Base-by-base conservation (phyloP, 2,329 filamentous ascomycete genomes). In the Fonsecaea pedrosoi region DNA sequence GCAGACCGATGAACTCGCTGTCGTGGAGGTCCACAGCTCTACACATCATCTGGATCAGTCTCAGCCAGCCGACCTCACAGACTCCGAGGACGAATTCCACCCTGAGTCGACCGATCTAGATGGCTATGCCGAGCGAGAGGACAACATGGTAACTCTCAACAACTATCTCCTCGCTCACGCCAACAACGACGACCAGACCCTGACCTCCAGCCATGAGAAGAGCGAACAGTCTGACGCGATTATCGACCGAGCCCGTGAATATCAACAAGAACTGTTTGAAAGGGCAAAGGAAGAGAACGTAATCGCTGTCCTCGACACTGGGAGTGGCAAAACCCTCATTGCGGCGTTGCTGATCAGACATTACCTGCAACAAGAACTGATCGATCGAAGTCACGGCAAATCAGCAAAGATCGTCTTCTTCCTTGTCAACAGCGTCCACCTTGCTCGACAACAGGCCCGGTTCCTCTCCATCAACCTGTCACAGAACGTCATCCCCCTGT, bases 251-350 rank as follows among this genome's bases (percentile, higher is more conserved):
- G 92, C 94, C 0, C 86, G 94, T 57, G 92, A 97, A 74, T 99
- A 98, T 74, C 95, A 99, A 77, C 82, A 92, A 12, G 94, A 98
- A 75, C 84, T 99, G 0, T 98, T 95, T 74, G 92, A 97, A 77
- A 87, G 87, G 70, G 94, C 95, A 3, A 97, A 95, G 75, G 75
- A 85, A 60, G 86, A 89, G 72, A 99, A 99, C 75, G 91, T 90
- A 7, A 96, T 99, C 72, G 94, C 95, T 0, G 95, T 99, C 0
- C 69, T 48, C 21, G 59, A 54, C n/a, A 62, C 66, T 89, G 91
- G 95, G 12, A 93, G 92, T 3, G 95, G 95, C 2, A 99, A 99
- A 79, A 99, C 95, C 0, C 83, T 97, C n/a, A 97, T 99, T 72
- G 94, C 95, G 0, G 93, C 92, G 0, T 84, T 98, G 2, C 83